Conservation (phyloP, 116 monocot genomes). For the Posidonia oceanica region DNA sequence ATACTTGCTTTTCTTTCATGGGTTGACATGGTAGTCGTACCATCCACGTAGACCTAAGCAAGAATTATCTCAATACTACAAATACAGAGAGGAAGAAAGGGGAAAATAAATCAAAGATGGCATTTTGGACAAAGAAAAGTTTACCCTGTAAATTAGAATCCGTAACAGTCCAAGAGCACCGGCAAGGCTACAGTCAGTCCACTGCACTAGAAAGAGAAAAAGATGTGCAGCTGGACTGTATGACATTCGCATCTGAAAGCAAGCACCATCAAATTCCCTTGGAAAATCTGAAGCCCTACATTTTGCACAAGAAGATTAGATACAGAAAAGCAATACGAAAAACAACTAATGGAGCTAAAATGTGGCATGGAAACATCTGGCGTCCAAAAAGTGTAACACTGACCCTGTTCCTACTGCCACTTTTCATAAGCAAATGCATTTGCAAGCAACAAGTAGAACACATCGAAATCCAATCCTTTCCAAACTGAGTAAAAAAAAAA, state of each 20-base stretch:
- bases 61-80: conserved; percentile 1
- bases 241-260: conserved; percentile 75
- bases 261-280: conserved; percentile 71
- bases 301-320: neutral
- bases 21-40: conserved; percentile 78
- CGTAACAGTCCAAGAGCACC: conserved; percentile 75
- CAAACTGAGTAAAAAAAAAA: too few species aligned
- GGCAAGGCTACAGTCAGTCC: conserved; percentile 76
- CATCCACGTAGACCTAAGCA: conserved; percentile 72
- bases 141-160: conserved; percentile 74
- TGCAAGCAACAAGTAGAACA: too few species aligned
- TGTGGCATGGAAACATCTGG: neutral
- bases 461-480: too few species aligned
- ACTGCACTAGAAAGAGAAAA: conserved; percentile 74
- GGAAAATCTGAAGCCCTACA: conserved; percentile 62
- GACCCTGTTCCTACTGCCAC: too few species aligned
- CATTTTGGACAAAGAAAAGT: neutral
- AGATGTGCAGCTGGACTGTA: conserved; percentile 75
- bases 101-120: neutral
- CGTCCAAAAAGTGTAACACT: neutral
- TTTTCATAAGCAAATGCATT: too few species aligned
- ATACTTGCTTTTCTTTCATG: conserved; percentile 85
- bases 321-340: neutral
- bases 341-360: neutral
- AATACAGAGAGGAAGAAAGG: too few species aligned